Base-by-base conservation (phyloP, 768 basidiomycete genomes). In the Asterophora lycoperdoides region DNA sequence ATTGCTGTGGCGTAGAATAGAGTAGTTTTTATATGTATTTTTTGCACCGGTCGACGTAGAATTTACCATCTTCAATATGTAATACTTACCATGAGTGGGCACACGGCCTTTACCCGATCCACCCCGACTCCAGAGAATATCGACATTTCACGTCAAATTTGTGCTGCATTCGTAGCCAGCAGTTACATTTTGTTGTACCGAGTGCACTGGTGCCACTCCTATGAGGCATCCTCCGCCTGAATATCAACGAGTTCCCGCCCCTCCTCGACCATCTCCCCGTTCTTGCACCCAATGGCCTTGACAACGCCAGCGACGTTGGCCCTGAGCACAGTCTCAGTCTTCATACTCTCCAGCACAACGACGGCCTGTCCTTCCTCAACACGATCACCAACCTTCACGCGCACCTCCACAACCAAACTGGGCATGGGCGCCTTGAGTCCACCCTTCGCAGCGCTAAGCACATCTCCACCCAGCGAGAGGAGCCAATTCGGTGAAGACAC, bases 331-430 rank as follows among this genome's bases (percentile, higher is more conserved):
- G 88, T 94, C 69, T 95, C 93, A 55, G 93, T 96, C 80, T 97
- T 97, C 93, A 96, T 97, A 61, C 93, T 95, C 70, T 95, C 93
- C 60, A 95, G 68, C 5, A 94, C 81, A 26, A 93, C 82, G 8
- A 92, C 75, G 7, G 79, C 80, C 60, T 93, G 87, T 0, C 90
- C 91, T 60, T 79, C 83, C 67, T 85, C 83, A 34, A 96, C 88
- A 11, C 66, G 71, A 44, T 94, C 86, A 4, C 93, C 93, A 1
- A 78, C 71, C 50, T 74, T 75, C 29, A 94, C 93, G 14, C 77
- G 77, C 43, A 96, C 86, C 46, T 95, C 91, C 4, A 96, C 93
- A 1, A 96, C 85, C 42, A 93, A 75, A 63, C 90, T 90, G n/a
- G 93, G 93, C 89, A 93, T 93, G 11, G 93, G 93, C 4, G 89